Percentiles rank a stretch among this genome's conserved stretches.
phyloP scores from a whole-genome alignment of 2,329 filamentous ascomycete genomes.

The Calycina herbarum region DNA sequence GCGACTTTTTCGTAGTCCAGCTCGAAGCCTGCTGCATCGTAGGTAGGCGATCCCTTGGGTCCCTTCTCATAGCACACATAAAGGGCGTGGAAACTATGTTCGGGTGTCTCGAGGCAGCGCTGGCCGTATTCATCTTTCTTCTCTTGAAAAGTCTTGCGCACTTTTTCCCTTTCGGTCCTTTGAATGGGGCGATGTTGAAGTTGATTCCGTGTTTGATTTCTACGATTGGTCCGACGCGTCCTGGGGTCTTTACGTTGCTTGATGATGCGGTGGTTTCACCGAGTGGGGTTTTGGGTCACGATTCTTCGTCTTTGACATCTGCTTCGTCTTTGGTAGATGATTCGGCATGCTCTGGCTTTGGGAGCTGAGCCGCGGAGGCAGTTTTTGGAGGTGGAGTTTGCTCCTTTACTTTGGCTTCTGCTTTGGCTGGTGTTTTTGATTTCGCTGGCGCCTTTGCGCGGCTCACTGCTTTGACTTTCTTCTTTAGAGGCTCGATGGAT shows the following conservation, averaged over 20 bases:
- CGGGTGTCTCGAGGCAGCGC: not conserved
- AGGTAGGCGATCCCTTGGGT: slow-evolving; percentile 39
- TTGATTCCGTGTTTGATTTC: not conserved
- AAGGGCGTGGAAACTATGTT: slow-evolving; percentile 28
- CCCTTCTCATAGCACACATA: slow-evolving; percentile 47
- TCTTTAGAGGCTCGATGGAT: not conserved
- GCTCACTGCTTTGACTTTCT: not conserved
- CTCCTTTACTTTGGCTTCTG: not conserved
- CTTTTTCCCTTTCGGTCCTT: slow-evolving; percentile 10
- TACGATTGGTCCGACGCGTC: slow-evolving; percentile 7
- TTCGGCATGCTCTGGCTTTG: not conserved
- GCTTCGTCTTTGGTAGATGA: not conserved
- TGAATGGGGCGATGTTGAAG: slow-evolving; percentile 10
- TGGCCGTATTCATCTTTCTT: slow-evolving; percentile 12
- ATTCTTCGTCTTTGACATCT: not conserved
- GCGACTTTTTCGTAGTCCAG: slow-evolving; percentile 40
- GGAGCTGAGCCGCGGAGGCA: not conserved
- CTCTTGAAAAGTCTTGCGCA: slow-evolving; percentile 2
- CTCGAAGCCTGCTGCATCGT: slow-evolving; percentile 42
- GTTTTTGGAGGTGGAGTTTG: not conserved
- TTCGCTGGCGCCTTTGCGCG: not conserved
- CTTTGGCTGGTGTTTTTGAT: not conserved
- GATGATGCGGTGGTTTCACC: not conserved
- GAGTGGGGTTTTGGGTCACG: not conserved
- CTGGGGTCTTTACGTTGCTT: slow-evolving; percentile 6